Conservation (phyloP, 1,284 basidiomycete species). For the Phellopilus nigrolimitatus region DNA sequence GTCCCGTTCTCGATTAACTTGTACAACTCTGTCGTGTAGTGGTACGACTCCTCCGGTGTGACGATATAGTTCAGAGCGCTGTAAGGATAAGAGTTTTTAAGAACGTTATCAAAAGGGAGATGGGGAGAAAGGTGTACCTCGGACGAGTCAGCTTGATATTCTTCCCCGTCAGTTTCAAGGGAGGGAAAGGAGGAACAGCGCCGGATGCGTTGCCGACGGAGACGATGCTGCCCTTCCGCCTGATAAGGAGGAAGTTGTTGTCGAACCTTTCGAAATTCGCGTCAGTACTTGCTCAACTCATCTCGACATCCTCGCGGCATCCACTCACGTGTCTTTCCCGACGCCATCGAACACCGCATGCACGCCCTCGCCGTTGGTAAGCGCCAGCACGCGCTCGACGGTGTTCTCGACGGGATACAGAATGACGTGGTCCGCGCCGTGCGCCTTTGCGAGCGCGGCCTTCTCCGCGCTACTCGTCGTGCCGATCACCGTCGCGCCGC, state of each 20-base stretch:
- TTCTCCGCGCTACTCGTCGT: constrained; percentile 89
- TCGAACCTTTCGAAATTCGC: constrained; percentile 56
- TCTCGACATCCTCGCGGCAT: no score
- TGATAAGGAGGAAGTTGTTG: constrained; percentile 75
- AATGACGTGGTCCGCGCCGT: constrained; percentile 87
- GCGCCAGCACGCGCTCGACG: constrained; percentile 65
- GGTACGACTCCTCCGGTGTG: constrained; percentile 66
- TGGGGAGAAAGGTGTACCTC: constrained; percentile 44
- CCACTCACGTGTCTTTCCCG: constrained; percentile 84
- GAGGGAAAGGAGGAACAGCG: constrained; percentile 64
- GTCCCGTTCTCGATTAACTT: constrained; percentile 53
- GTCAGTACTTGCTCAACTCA: background rate
- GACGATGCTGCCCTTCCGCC: constrained; percentile 82
- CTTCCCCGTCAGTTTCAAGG: constrained; percentile 75
- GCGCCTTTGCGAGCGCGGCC: constrained; percentile 72
- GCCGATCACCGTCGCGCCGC: constrained; percentile 88
- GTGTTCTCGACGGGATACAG: constrained; percentile 73
- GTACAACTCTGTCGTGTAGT: constrained; percentile 68
- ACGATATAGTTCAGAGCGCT: constrained; percentile 65
- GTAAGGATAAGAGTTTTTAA: background rate
- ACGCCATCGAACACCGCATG: constrained; percentile 92
- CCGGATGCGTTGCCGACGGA: constrained; percentile 92
- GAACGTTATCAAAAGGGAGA: background rate
- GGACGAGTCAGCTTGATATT: constrained; percentile 79
- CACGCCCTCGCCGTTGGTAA: constrained; percentile 82